Evolutionary conservation across 1,284 basidiomycete genomes (phyloP), one percentile per base, ranked within the genome.

Genomic region (Acaromyces ingoldii): DNA sequence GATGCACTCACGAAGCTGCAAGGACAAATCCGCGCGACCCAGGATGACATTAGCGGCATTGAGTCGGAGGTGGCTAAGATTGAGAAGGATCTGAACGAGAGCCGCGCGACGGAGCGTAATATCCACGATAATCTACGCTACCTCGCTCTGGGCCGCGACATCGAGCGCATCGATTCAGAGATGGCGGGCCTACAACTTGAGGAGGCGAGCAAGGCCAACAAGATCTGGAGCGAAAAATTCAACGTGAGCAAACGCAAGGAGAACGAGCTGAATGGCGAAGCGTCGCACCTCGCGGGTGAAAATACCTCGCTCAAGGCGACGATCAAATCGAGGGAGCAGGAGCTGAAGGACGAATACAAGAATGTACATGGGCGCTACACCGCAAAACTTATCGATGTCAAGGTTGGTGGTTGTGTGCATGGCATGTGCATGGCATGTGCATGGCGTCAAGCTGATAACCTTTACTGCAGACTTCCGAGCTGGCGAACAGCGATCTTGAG

Each of bases 301-400:
- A 62, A 68, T n/a, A 57, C 51, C 2, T 65, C 63, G 17, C 62
- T 70, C 2, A 51, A 57, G 37, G 59, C 59, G 5, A 63, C 71
- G 55, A 63, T 68, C 55, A 60, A 59, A 42, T 81, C 81, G 13
- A 79, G 84, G 63, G 84, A 88, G 69, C 77, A 70, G 25, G 91
- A 96, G 71, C 77, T 92, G 26, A 74, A 77, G 54, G 82, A 81
- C 60, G 91, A 96, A 60, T 98, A 87, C 80, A 88, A 89, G 73
- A 84, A 90, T 54, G 84, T 92, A 62, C 83, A 88, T 67, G 86
- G 86, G 76, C 82, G 83, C 57, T 96, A 93, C 76, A 87, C 86
- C 15, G 85, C 88, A 58, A 92, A 97, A 74, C 80, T 97, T 45
- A 85, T 98, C 69, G 89, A 87, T 78, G 91, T 95, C 69, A 97